These are phyloP conservation scores for Neurospora sublineolata DNA, from an alignment of 495 filamentous ascomycete genomes.

Conservation along the genomic window DNA sequence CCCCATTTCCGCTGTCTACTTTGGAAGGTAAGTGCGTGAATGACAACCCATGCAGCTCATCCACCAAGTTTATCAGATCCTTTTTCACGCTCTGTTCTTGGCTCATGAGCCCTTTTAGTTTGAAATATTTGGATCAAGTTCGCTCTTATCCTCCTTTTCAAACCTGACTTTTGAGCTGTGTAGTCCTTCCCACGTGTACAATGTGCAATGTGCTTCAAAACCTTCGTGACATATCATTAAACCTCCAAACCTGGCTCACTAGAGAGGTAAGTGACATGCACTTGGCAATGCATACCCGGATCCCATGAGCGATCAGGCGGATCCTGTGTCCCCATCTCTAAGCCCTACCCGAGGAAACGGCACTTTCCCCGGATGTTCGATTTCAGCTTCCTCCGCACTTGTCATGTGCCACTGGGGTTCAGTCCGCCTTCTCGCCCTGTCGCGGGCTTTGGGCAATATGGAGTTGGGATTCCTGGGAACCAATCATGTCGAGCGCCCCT, in stretches of 20 bases:
- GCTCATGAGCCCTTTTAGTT: neutral
- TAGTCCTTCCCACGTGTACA: neutral
- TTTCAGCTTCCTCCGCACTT: constrained; percentile 8
- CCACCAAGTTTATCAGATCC: neutral
- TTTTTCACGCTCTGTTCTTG: neutral
- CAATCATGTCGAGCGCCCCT: constrained; percentile 6
- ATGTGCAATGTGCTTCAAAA: neutral
- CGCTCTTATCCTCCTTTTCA: neutral
- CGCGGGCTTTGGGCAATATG: constrained; percentile 9
- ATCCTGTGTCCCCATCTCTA: neutral
- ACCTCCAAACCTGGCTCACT: neutral
- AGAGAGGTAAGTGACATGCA: neutral
- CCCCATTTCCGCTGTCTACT: neutral
- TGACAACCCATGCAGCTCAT: neutral
- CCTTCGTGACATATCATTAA: neutral
- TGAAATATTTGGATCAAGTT: neutral
- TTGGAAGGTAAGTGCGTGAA: neutral
- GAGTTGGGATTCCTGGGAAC: neutral
- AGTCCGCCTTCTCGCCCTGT: constrained; percentile 10
- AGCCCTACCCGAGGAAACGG: constrained; percentile 4
- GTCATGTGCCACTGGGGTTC: constrained; percentile 8
- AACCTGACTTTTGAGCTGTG: neutral
- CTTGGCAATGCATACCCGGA: neutral
- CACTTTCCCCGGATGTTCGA: constrained; percentile 12
- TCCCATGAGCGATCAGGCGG: neutral